Conservation (phyloP, 148 eudicot genomes). For the Oxyria digyna region DNA sequence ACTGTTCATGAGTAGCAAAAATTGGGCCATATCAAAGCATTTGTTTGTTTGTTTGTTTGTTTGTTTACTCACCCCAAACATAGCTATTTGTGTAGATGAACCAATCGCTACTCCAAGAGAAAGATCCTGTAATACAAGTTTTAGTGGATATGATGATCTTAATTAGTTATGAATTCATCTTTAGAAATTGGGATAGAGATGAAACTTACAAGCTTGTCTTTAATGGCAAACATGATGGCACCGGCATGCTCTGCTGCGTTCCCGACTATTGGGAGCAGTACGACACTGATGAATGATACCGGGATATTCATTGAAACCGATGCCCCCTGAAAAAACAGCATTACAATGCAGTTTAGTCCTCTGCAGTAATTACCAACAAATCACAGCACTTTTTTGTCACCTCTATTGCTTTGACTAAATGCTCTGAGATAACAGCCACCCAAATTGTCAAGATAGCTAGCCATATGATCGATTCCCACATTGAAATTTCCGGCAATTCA, state of each 20-base stretch:
- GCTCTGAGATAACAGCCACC: conserved; percentile 30
- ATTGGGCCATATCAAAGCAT: background rate
- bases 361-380: background rate
- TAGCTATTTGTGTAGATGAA: conserved; percentile 43
- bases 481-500: conserved; percentile 26
- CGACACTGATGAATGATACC: conserved; percentile 40
- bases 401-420: conserved; percentile 40
- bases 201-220: conserved; percentile 42
- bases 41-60: background rate
- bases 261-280: conserved; percentile 45
- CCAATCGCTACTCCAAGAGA: conserved; percentile 46
- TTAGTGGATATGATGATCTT: background rate
- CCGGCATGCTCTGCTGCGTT: conserved; percentile 58
- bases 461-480: conserved; percentile 39
- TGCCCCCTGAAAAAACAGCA: conserved; percentile 29
- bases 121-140: conserved; percentile 23
- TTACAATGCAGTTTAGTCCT: background rate
- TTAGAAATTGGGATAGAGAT: background rate
- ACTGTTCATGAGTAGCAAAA: background rate
- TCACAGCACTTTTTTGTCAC: background rate
- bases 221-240: conserved; percentile 43
- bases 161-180: background rate
- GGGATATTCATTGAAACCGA: conserved; percentile 35
- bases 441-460: conserved; percentile 25
- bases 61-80: conserved; percentile 32